Evolutionary conservation across 2,329 filamentous ascomycete genomes (phyloP).

Genomic region (Malbranchea cinnamomea): DNA sequence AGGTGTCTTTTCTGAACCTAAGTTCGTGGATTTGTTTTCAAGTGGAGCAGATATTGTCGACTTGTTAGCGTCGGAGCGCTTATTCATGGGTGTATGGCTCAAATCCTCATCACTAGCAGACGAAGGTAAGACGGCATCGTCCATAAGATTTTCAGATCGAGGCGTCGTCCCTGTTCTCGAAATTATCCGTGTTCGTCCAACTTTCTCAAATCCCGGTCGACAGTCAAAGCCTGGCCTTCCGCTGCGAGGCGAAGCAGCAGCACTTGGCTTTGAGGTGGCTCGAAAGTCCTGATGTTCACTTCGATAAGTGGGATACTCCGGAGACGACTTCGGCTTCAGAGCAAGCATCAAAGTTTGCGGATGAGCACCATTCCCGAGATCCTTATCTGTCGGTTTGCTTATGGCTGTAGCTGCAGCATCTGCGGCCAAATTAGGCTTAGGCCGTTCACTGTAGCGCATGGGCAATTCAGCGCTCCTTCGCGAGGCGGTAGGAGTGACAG

Average conservation of each 20-base stretch:
- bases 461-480: slow-evolving; percentile 10
- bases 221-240: no score
- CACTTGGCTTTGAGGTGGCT: slow-evolving; percentile 9
- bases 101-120: no score
- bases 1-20: slow-evolving; percentile 1
- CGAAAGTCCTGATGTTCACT: slow-evolving; percentile 21
- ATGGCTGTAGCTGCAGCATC: slow-evolving; percentile 10
- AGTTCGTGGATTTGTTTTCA: no score
- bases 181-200: no score
- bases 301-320: slow-evolving; percentile 20
- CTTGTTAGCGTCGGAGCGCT: no score
- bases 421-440: slow-evolving; percentile 5
- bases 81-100: no score
- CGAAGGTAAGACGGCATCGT: no score
- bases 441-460: slow-evolving; percentile 7
- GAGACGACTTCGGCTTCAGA: slow-evolving; percentile 25
- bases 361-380: slow-evolving; percentile 8
- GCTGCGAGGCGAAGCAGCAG: background rate
- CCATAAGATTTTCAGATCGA: no score
- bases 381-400: slow-evolving; percentile 4
- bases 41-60: no score
- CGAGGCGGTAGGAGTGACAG: slow-evolving; percentile 15
- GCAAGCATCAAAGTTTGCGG: slow-evolving; percentile 16
- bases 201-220: no score
- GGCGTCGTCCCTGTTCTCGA: no score